Conservation (phyloP, 2,329 filamentous ascomycete species). For the Penicillium oxalicum region DNA sequence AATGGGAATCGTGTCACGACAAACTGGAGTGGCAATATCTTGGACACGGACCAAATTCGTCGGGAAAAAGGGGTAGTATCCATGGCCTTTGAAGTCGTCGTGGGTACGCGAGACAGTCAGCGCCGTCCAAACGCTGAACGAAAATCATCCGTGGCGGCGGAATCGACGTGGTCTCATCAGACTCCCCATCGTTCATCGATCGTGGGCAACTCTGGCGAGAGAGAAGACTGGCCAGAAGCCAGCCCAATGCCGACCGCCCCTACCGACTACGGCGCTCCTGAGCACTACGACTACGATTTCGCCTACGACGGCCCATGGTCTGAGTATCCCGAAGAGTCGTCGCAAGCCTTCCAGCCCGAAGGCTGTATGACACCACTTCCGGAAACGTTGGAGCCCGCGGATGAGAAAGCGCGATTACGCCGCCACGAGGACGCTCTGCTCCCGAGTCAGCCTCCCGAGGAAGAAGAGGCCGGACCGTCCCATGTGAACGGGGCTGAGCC, state of each 20-base stretch:
- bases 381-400: constrained; percentile 56
- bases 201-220: constrained; percentile 16
- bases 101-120: constrained; percentile 77
- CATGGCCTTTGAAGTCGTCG: constrained; percentile 76
- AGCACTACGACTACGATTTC: constrained; percentile 25
- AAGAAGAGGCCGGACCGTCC: constrained; percentile 43
- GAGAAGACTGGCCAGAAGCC: constrained; percentile 26
- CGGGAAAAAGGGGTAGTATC: constrained; percentile 89
- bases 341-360: constrained; percentile 19
- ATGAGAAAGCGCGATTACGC: constrained; percentile 76
- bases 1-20: constrained; percentile 34
- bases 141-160: constrained; percentile 24
- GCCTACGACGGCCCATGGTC: constrained; percentile 21
- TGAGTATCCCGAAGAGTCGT: constrained; percentile 25
- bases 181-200: constrained; percentile 7
- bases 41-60: constrained; percentile 79
- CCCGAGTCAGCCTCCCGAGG: constrained; percentile 67
- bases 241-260: constrained; percentile 16
- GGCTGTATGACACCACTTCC: constrained; percentile 34
- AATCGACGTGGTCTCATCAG: constrained; percentile 23
- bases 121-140: constrained; percentile 43
- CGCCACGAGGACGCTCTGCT: constrained; percentile 72
- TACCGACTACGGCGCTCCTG: constrained; percentile 14
- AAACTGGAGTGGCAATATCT: constrained; percentile 56
- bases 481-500: constrained; percentile 33